Evolutionary conservation across 192 early-diverging fungal genomes (phyloP), one percentile per base, ranked within the genome.

Genomic region (Funneliformis geosporum): DNA sequence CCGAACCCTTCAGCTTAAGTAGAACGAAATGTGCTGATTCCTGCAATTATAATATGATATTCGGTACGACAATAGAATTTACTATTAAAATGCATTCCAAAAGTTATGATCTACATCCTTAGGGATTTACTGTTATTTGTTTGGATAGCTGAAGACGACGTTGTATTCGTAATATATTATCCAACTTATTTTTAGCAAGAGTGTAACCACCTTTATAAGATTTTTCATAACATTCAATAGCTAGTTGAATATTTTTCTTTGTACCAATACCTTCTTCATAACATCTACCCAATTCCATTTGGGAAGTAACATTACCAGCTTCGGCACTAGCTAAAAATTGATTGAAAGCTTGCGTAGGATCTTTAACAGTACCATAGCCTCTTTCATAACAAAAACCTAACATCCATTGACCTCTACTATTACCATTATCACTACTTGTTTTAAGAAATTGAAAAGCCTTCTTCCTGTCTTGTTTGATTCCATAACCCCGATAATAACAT

Each of bases 221-320:
- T 42, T 85, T 84, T 70, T 81, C 71, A 81, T 88, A 90, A 84
- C 87, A 90, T 55, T 86, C 81, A 60, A 93, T 85, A 5, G 93
- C 93, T 75, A 83, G 83, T 46, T 80, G 80, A 9, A 80, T 74
- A 61, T 73, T 28, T 23, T 80, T 60, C n/a, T 76, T 76, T n/a
- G 92, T 85, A 5, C 94, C 94, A 9, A 91, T 82, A 4, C 93
- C 94, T 64, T 88, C 89, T 38, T 89, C 86, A 64, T 91, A 87
- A 75, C 92, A 92, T 71, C 82, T 90, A 4, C 92, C 94, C 18
- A 92, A 84, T 67, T 93, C 93, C 81, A 88, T 93, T 78, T 94
- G 91, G 11, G 93, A 90, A 87, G 90, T 91, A 0, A 91, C 85
- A 73, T 93, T 88, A 39, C 88, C 88, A 61, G 88, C 83, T 66